Conservation (phyloP, 202 grass and related monocot genomes). For the Carex arenaria region DNA sequence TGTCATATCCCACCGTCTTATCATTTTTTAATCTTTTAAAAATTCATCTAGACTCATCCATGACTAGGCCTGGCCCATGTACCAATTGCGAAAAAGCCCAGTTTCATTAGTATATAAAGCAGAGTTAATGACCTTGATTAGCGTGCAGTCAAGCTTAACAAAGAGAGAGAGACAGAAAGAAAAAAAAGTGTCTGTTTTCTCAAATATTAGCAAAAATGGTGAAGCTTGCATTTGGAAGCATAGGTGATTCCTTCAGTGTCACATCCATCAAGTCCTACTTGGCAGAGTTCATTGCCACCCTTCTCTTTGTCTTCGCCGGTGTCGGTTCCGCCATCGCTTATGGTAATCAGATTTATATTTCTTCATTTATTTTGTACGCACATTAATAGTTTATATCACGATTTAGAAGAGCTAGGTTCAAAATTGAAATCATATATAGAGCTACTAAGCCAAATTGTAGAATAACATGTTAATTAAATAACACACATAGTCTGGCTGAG, state of each 20-base stretch:
- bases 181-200: too few species aligned
- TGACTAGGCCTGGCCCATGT: not conserved
- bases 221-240: constrained; percentile 68
- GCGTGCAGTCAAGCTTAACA: constrained; percentile 6
- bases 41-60: not conserved
- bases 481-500: too few species aligned
- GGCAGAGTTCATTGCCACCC: constrained; percentile 84
- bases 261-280: constrained; percentile 55
- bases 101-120: constrained; percentile 43
- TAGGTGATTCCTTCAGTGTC: constrained; percentile 63
- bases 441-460: too few species aligned
- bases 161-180: not conserved
- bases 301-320: constrained; percentile 79
- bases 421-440: too few species aligned
- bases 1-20: constrained; percentile 52
- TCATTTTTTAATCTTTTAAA: constrained; percentile 43
- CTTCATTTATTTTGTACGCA: not conserved
- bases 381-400: too few species aligned
- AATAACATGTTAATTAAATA: too few species aligned
- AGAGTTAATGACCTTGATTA: not conserved
- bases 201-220: constrained; percentile 43
- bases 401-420: too few species aligned
- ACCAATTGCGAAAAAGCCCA: constrained; percentile 9
- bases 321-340: constrained; percentile 79
- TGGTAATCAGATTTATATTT: constrained; percentile 31